Evolutionary conservation across 2,329 filamentous ascomycete species (phyloP), one percentile per base, ranked within the genome.

Genomic region (Hirsutella rhossiliensis): DNA sequence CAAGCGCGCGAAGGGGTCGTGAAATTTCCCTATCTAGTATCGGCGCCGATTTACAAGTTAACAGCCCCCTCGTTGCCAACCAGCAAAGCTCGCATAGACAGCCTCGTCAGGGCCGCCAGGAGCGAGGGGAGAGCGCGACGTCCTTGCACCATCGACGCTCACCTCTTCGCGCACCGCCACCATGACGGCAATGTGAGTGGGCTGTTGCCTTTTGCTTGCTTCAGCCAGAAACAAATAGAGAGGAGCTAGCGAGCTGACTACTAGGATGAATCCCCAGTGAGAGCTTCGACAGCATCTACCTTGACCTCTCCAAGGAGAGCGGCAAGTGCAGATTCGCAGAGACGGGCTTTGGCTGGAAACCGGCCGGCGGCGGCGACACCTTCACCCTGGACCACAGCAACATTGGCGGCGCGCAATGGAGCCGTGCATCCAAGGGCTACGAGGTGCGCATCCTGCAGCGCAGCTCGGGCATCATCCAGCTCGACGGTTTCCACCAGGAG

Each of bases 311-410:
- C 56, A 92, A 88, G 65, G 84, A 92, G 65, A 77, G 81, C 47
- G 92, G 92, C 54, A 92, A 90, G 69, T 96, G 89, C 69, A 82
- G 92, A 60, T 89, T 98, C 58, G 89, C 90, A 50, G 90, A 97
- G 62, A 89, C 81, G 43, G 92, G 92, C 48, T 78, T 97, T 55
- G 92, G 90, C 44, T 98, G 94, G 94, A 95, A 94, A 66, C 87
- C 90, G 27, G 76, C 80, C 5, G 80, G 79, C 43, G 88, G 86
- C 59, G 86, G 87, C 62, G 87, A 96, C 52, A 90, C 89, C 48
- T 96, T 95, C 66, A 97, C 90, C 18, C 79, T 97, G 54, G 88
- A 96, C 63, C 80, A 82, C 61, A 80, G 75, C 63, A 87, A 94
- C 61, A 87, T 98, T 56, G 77, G 78, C 48, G 80, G 77, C 51